These are phyloP conservation scores for Fibroporia radiculosa DNA, from an alignment of 768 basidiomycete genomes.

Conservation along the genomic window DNA sequence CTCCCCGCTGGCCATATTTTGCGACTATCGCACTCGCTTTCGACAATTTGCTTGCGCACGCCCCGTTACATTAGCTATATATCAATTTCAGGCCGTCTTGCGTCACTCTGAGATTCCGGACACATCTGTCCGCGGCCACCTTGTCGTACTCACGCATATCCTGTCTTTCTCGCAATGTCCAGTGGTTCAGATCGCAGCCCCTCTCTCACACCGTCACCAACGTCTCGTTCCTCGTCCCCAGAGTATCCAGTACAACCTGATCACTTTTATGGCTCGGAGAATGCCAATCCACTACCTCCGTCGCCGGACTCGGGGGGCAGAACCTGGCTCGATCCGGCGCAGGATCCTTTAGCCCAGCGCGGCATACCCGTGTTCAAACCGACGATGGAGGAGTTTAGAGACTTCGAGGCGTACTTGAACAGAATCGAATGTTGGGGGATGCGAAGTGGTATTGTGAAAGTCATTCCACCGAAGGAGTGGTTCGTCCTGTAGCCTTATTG, in stretches of 20 bases:
- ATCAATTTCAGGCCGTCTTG: not conserved
- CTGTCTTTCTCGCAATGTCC: conserved; percentile 12
- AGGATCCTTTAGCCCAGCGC: conserved; percentile 73
- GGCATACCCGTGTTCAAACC: conserved; percentile 98
- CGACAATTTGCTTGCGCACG: not conserved
- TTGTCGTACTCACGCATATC: not conserved
- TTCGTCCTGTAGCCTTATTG: conserved; percentile 29
- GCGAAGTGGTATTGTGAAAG: conserved; percentile 88
- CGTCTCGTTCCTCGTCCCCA: conserved; percentile 47
- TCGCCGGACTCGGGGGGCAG: conserved; percentile 59
- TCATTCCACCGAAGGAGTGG: conserved; percentile 95
- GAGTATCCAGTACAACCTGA: conserved; percentile 57
- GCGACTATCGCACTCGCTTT: not conserved
- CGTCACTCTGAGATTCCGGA: not conserved
- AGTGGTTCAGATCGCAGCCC: conserved; percentile 19
- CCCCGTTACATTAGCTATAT: not conserved
- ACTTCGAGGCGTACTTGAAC: conserved; percentile 89
- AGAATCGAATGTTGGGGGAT: conserved; percentile 86
- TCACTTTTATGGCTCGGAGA: conserved; percentile 69
- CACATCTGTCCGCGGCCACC: not conserved
- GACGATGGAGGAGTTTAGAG: conserved; percentile 81
- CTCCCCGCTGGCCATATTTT: not conserved
- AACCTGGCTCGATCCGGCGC: conserved; percentile 66
- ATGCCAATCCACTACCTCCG: conserved; percentile 32
- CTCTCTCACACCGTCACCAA: conserved; percentile 36